Evolutionary conservation across 2,329 filamentous ascomycete genomes (phyloP), one percentile per base, ranked within the genome.

Genomic region (Cercospora zeina): DNA sequence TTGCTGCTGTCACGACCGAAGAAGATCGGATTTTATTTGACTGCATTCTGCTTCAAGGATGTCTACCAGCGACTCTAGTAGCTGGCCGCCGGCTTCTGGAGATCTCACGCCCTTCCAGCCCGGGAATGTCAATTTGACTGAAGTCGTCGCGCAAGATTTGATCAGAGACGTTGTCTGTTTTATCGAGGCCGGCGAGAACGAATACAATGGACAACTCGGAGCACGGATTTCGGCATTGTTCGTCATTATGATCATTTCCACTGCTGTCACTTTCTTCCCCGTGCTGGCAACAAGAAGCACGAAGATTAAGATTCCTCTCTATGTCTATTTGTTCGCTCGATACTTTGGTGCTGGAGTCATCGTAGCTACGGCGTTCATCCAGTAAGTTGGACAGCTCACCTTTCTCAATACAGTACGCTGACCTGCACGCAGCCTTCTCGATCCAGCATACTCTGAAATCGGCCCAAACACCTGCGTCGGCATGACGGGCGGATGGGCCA

Each of bases 171-270:
- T 69, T 37, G 54, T 64, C 19, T 69, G 67, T 63, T 69, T 62
- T 47, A 51, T 69, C n/a, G 55, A 64, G 9, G 58, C 55, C 5
- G 65, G 61, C 10, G 50, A 56, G 13, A 85, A 85, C 67, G 80
- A 85, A 19, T 86, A 85, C 67, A 76, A 85, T 66, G 83, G 84
- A 21, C 76, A 72, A 3, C 64, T 80, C 1, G 79, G 79, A 8
- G 75, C 74, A 1, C 77, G 78, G 2, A 73, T 78, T 68, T 81
- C 70, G 24, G 70, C 79, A 21, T 68, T 80, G 57, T 81, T 80
- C 64, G 78, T 81, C 37, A 79, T 78, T 47, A 61, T 78, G n/a
- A 50, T 80, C 62, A 68, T 77, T 16, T 80, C 79, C 2, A 74
- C 76, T 0, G 66, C 69, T 3, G 72, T 73, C 4, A 80, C 79